Conservation (phyloP, 441 rosid species). For the Pelargonium fulgidum region DNA sequence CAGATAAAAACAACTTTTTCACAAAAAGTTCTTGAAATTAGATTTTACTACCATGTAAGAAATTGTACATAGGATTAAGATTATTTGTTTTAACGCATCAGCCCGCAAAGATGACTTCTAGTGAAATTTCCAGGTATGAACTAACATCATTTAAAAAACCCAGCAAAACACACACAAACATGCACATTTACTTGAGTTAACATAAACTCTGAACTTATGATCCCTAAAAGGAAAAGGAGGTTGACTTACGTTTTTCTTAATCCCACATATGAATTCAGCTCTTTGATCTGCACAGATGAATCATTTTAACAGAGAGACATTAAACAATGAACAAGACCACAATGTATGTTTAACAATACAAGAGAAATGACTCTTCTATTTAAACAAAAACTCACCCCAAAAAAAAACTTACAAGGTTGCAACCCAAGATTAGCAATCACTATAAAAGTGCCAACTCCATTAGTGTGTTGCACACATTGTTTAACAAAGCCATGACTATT, state of each 20-base stretch:
- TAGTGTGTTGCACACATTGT: neutral
- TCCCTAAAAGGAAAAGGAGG: slow-evolving; percentile 9
- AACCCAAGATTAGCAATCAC: neutral
- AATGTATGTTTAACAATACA: neutral
- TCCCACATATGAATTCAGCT: slow-evolving; percentile 87
- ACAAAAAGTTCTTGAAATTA: neutral
- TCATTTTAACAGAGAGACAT: neutral
- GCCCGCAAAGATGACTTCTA: slow-evolving; percentile 1
- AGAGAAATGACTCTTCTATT: neutral
- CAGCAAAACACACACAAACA: slow-evolving; percentile 5
- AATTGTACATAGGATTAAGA: neutral
- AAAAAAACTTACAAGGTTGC: neutral
- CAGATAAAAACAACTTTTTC: neutral
- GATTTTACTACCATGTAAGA: slow-evolving; percentile 11
- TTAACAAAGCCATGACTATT: neutral
- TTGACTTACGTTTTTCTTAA: slow-evolving; percentile 84
- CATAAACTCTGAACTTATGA: neutral
- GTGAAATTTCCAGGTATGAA: slow-evolving; percentile 5
- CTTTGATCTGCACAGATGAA: slow-evolving; percentile 65
- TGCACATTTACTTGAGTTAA: neutral
- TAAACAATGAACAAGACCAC: slow-evolving; percentile 1
- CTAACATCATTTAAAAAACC: neutral
- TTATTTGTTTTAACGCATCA: neutral
- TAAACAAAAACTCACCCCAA: too few relatives aligned
- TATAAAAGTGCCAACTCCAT: neutral